Conservation (phyloP, 441 rosid species). For the Pelargonium cotyledonis region DNA sequence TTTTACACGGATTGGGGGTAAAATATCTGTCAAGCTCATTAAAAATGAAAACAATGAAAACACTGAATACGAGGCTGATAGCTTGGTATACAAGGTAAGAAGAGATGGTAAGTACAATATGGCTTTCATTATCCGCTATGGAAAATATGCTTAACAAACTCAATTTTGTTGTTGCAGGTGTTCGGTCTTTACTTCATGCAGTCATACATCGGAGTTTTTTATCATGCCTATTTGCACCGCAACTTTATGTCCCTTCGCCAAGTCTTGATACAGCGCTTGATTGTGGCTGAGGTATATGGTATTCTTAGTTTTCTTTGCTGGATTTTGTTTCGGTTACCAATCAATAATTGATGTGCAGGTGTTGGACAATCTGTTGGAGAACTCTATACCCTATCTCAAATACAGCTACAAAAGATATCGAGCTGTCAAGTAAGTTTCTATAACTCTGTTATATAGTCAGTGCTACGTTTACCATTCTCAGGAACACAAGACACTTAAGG, state of each 20-base stretch:
- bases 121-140: constrained; percentile 8
- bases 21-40: constrained; percentile 70
- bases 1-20: constrained; percentile 72
- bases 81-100: constrained; percentile 82
- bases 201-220: constrained; percentile 85
- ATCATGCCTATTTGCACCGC: constrained; percentile 81
- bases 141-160: constrained; percentile 14
- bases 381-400: constrained; percentile 70
- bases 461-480: neutral
- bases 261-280: constrained; percentile 72
- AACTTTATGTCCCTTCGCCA: constrained; percentile 79
- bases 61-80: constrained; percentile 68
- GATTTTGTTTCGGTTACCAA: constrained; percentile 4
- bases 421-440: constrained; percentile 50
- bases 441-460: neutral
- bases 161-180: constrained; percentile 48
- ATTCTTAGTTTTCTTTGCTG: constrained; percentile 1
- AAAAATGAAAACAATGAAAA: constrained; percentile 65
- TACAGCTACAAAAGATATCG: constrained; percentile 71
- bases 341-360: constrained; percentile 37
- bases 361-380: constrained; percentile 71
- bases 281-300: constrained; percentile 58
- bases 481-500: too few species aligned
- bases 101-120: neutral
- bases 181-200: constrained; percentile 97